A percentile compares a stretch with the other conserved stretches of the same genome.
Conservation (phyloP, 2,329 filamentous ascomycete genomes). For the Periconia digitata region DNA sequence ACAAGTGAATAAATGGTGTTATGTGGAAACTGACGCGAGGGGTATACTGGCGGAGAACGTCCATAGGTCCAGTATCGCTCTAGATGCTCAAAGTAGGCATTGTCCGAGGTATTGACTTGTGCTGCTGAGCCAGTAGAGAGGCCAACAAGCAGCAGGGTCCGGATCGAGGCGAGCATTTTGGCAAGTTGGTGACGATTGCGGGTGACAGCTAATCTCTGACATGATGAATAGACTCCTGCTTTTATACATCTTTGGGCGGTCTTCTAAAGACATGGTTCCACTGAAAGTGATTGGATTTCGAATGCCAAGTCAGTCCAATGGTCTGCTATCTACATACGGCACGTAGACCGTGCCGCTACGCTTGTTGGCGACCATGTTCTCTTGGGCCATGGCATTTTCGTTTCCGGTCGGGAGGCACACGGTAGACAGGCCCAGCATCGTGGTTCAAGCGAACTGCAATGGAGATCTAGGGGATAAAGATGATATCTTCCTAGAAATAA, state of each 20-base stretch:
- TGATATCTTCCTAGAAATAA: no score
- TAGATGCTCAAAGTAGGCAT: neutral
- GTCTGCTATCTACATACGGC: neutral
- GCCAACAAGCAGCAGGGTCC: neutral
- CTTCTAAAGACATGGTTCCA: neutral
- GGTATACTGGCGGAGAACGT: conserved; percentile 7
- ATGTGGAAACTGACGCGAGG: conserved; percentile 5
- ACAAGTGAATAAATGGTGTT: neutral
- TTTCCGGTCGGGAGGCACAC: neutral
- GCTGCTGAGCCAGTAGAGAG: neutral
- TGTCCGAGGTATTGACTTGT: neutral
- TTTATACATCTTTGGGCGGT: neutral
- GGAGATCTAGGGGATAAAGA: no score
- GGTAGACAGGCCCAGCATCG: neutral
- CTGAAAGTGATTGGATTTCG: neutral
- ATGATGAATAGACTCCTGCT: neutral
- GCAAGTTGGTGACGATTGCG: neutral
- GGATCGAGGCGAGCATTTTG: neutral
- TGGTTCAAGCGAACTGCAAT: neutral
- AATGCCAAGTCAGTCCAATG: neutral
- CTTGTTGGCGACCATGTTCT: neutral
- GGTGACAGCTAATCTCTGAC: neutral
- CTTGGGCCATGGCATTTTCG: neutral
- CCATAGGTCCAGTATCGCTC: conserved; percentile 1
- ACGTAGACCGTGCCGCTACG: neutral